phyloP scores from a whole-genome alignment of 352 stramenopile species.

The Globisporangium lucens region DNA sequence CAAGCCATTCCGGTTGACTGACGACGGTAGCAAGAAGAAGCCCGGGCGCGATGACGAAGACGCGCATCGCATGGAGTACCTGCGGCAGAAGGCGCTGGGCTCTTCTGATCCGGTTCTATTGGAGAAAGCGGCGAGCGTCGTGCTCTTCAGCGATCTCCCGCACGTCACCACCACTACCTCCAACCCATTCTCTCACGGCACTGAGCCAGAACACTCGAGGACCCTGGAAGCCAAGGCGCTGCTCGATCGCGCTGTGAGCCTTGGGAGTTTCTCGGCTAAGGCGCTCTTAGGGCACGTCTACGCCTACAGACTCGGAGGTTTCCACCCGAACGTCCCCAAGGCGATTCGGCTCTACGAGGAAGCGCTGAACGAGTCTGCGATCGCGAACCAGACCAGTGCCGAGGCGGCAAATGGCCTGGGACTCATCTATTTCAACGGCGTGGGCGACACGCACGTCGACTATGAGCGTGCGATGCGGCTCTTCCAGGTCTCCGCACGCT shows the following conservation, averaged over 20 bases:
- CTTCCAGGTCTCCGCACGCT: conserved; percentile 47
- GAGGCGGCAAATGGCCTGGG: conserved; percentile 74
- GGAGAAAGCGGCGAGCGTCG: conserved; percentile 47
- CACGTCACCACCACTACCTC: neutral
- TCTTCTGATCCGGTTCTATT: conserved; percentile 29
- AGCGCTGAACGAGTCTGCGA: conserved; percentile 33
- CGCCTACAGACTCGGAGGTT: conserved; percentile 46
- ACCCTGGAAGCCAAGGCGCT: conserved; percentile 32
- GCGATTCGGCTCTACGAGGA: conserved; percentile 48
- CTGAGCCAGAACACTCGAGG: conserved; percentile 21
- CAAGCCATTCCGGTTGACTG: conserved; percentile 27
- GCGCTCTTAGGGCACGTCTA: conserved; percentile 65
- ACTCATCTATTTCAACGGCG: conserved; percentile 49
- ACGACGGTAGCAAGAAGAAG: conserved; percentile 29
- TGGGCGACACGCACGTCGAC: conserved; percentile 29
- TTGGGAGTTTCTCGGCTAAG: conserved; percentile 40
- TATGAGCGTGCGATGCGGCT: conserved; percentile 42
- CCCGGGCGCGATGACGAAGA: conserved; percentile 29
- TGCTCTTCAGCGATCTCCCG: conserved; percentile 49
- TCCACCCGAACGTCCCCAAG: conserved; percentile 22
- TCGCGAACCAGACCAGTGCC: conserved; percentile 7
- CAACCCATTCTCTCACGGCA: too few relatives aligned
- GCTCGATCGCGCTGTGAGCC: conserved; percentile 34
- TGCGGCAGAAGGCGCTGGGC: conserved; percentile 32
- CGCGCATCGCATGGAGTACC: conserved; percentile 42